Evolutionary conservation across 345 rosid species (phyloP).

Genomic region (Aquilaria yunnanensis): DNA sequence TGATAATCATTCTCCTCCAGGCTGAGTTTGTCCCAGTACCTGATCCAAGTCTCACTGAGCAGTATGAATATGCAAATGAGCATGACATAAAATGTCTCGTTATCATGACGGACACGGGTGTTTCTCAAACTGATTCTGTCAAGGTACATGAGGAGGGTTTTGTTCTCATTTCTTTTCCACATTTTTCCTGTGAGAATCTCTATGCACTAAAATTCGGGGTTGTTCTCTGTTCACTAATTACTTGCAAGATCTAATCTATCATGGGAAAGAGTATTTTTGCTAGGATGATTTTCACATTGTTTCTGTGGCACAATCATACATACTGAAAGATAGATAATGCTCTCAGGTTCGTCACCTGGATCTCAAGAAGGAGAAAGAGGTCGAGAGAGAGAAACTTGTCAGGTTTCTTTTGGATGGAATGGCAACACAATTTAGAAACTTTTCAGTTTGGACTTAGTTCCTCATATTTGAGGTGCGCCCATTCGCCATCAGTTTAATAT

Average conservation of each 20-base stretch:
- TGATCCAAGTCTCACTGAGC: slow-evolving; percentile 96
- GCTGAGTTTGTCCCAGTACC: slow-evolving; percentile 81
- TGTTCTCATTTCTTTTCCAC: background rate
- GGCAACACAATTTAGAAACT: slow-evolving; percentile 68
- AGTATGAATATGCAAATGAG: slow-evolving; percentile 93
- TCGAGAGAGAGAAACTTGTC: slow-evolving; percentile 56
- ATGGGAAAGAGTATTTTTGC: too few species aligned
- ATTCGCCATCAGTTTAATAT: too few species aligned
- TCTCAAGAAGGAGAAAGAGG: slow-evolving; percentile 72
- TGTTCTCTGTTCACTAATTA: too few species aligned
- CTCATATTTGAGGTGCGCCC: too few species aligned
- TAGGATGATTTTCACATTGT: too few species aligned
- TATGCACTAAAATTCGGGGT: too few species aligned
- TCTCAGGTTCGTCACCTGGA: slow-evolving; percentile 82
- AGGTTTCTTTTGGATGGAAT: slow-evolving; percentile 65
- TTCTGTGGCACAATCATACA: background rate
- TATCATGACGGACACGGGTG: slow-evolving; percentile 70
- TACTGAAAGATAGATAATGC: slow-evolving; percentile 2
- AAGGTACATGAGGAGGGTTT: slow-evolving; percentile 39
- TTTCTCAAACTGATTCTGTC: slow-evolving; percentile 61
- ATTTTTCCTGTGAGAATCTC: background rate
- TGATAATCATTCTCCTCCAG: slow-evolving; percentile 28
- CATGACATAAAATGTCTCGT: slow-evolving; percentile 85
- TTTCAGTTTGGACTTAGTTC: slow-evolving; percentile 57
- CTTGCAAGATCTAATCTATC: too few species aligned